Evolutionary conservation across 495 filamentous ascomycete species (phyloP).

Genomic region (Tuber borchii): DNA sequence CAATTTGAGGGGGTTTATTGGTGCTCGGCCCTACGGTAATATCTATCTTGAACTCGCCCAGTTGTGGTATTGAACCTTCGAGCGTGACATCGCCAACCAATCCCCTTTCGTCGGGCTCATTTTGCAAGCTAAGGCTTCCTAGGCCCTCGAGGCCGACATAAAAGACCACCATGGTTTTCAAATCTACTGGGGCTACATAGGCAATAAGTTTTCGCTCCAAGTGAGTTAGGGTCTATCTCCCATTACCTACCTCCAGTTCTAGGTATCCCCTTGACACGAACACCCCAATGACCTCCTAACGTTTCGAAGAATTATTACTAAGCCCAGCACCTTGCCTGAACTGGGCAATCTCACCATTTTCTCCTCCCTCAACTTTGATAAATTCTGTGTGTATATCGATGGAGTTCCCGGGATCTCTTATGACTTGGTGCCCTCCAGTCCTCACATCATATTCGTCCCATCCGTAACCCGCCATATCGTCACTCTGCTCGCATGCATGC

Average conservation of each 20-base stretch:
- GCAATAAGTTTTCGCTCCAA: neutral
- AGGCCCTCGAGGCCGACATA: conserved; percentile 71
- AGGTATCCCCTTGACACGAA: conserved; percentile 74
- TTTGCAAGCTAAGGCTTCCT: conserved; percentile 27
- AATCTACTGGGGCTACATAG: conserved; percentile 42
- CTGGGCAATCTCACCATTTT: conserved; percentile 52
- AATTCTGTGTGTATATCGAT: conserved; percentile 89
- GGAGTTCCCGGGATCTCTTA: conserved; percentile 78
- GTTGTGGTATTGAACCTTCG: conserved; percentile 60
- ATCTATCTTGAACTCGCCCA: conserved; percentile 80
- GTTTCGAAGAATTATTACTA: neutral
- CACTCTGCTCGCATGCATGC: conserved; percentile 92
- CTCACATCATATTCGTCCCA: conserved; percentile 95
- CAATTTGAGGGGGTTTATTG: conserved; percentile 56
- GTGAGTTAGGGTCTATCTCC: neutral
- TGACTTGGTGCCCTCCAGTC: conserved; percentile 76
- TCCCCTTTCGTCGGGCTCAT: conserved; percentile 46
- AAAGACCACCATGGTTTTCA: conserved; percentile 72
- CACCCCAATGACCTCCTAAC: conserved; percentile 71
- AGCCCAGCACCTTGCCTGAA: neutral
- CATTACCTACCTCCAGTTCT: conserved; percentile 53
- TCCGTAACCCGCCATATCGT: conserved; percentile 90
- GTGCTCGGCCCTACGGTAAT: conserved; percentile 61
- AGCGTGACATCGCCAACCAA: conserved; percentile 69
- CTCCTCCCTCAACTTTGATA: conserved; percentile 83